Conservation (phyloP, 2,329 filamentous ascomycete genomes). For the Decorospora gaudefroyi region DNA sequence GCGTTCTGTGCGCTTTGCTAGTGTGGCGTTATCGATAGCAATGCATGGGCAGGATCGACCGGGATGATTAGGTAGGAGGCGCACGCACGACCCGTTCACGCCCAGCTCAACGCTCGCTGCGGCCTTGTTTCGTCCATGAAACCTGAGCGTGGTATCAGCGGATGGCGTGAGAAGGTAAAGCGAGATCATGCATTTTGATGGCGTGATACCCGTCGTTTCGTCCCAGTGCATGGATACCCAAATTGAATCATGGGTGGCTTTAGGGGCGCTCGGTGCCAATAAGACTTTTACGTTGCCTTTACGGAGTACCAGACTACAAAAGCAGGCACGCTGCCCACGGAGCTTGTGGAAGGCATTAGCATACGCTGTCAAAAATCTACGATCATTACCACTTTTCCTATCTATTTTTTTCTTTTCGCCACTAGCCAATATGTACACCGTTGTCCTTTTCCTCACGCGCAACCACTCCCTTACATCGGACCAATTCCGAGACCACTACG, state of each 20-base stretch:
- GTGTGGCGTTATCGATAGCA: conserved; percentile 27
- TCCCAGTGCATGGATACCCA: conserved; percentile 14
- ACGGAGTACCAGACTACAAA: conserved; percentile 12
- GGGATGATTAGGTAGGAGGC: too few species aligned
- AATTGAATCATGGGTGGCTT: conserved; percentile 8
- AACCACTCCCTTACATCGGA: conserved; percentile 27
- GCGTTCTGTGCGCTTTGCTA: conserved; percentile 23
- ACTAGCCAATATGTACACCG: conserved; percentile 26
- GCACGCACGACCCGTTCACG: too few species aligned
- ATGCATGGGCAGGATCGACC: conserved; percentile 4
- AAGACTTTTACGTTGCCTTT: background rate
- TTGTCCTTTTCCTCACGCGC: conserved; percentile 35
- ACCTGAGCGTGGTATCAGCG: too few species aligned
- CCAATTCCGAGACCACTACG: conserved; percentile 37
- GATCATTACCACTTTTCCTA: background rate
- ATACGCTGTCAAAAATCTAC: conserved; percentile 15
- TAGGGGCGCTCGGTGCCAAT: conserved; percentile 5
- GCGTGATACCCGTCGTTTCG: conserved; percentile 10
- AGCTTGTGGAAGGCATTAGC: conserved; percentile 16
- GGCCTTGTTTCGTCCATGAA: conserved; percentile 2
- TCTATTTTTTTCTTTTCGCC: background rate
- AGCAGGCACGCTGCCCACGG: conserved; percentile 7
- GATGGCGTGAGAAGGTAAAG: conserved; percentile 5
- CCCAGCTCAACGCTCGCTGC: too few species aligned
- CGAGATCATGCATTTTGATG: conserved; percentile 13